Percentiles rank a stretch among this genome's conserved stretches.
Conservation (phyloP, 2,329 filamentous ascomycete species). For the Diaporthe helianthi region DNA sequence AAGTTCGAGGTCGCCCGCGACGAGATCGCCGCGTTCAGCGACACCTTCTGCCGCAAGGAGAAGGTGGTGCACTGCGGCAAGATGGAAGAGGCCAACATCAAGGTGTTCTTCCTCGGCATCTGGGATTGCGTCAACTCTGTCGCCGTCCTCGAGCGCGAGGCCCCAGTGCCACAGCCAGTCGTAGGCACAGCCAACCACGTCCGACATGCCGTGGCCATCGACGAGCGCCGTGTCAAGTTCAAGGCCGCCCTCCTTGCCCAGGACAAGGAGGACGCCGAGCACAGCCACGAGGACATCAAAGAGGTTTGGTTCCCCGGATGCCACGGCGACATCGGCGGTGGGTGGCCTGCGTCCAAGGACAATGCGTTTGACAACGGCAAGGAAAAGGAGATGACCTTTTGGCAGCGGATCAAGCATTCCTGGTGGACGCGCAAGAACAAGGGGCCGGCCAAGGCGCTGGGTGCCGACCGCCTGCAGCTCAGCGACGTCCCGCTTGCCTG, state of each 20-base stretch:
- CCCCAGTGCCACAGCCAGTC: slow-evolving; percentile 47
- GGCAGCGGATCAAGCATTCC: slow-evolving; percentile 47
- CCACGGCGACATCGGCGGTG: slow-evolving; percentile 62
- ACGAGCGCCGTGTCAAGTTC: slow-evolving; percentile 63
- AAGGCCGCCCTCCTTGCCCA: slow-evolving; percentile 56
- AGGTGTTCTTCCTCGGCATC: slow-evolving; percentile 61
- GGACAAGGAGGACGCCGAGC: slow-evolving; percentile 41
- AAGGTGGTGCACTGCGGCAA: slow-evolving; percentile 27
- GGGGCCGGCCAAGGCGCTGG: slow-evolving; percentile 39
- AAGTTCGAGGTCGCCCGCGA: slow-evolving; percentile 38
- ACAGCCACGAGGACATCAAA: slow-evolving; percentile 41
- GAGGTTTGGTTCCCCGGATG: slow-evolving; percentile 64
- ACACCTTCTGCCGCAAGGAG: slow-evolving; percentile 55
- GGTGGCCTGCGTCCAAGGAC: slow-evolving; percentile 46
- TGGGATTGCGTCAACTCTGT: slow-evolving; percentile 63
- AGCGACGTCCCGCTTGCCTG: slow-evolving; percentile 59
- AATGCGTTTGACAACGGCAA: slow-evolving; percentile 39
- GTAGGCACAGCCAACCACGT: slow-evolving; percentile 53
- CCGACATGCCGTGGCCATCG: slow-evolving; percentile 60
- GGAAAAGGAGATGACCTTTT: slow-evolving; percentile 40
- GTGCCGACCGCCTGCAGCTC: slow-evolving; percentile 49
- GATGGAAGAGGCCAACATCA: slow-evolving; percentile 47
- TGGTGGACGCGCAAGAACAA: slow-evolving; percentile 45
- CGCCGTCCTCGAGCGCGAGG: slow-evolving; percentile 48
- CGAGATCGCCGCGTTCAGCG: slow-evolving; percentile 53